Conservation (phyloP, 2,329 filamentous ascomycete species). For the Rugonectria rugulosa region DNA sequence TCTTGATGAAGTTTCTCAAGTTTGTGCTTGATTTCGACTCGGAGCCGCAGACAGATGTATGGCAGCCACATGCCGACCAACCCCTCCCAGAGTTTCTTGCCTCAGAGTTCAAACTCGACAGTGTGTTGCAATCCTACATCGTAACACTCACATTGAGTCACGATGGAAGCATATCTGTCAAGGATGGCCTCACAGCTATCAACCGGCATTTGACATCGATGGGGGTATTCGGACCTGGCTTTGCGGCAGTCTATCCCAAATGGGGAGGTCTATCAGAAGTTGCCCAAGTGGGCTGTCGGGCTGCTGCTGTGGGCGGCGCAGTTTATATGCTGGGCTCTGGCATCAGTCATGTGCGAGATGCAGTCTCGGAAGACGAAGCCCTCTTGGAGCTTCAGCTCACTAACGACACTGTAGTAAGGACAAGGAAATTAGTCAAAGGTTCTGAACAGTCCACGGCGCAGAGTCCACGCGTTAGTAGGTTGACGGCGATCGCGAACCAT, state of each 20-base stretch:
- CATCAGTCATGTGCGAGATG: conserved; percentile 51
- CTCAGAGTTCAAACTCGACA: conserved; percentile 71
- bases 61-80: conserved; percentile 63
- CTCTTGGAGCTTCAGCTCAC: conserved; percentile 59
- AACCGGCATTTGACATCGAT: conserved; percentile 85
- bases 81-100: conserved; percentile 67
- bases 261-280: conserved; percentile 92
- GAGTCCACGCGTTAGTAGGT: conserved; percentile 58
- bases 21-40: conserved; percentile 78
- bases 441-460: conserved; percentile 42
- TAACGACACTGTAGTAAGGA: conserved; percentile 64
- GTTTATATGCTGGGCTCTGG: conserved; percentile 86
- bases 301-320: conserved; percentile 87
- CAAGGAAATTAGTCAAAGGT: conserved; percentile 60
- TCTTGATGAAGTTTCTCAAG: conserved; percentile 92
- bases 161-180: conserved; percentile 67
- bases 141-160: conserved; percentile 77
- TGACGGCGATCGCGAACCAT: conserved; percentile 74
- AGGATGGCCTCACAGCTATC: conserved; percentile 75
- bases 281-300: conserved; percentile 88
- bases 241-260: conserved; percentile 89
- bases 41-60: conserved; percentile 61
- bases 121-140: conserved; percentile 68
- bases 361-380: conserved; percentile 31
- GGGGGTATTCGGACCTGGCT: conserved; percentile 86